Percentiles rank a stretch among this genome's conserved stretches.
phyloP scores from a whole-genome alignment of 176 grass and related monocot genomes.

The barley (Hordeum vulgare) region DNA sequence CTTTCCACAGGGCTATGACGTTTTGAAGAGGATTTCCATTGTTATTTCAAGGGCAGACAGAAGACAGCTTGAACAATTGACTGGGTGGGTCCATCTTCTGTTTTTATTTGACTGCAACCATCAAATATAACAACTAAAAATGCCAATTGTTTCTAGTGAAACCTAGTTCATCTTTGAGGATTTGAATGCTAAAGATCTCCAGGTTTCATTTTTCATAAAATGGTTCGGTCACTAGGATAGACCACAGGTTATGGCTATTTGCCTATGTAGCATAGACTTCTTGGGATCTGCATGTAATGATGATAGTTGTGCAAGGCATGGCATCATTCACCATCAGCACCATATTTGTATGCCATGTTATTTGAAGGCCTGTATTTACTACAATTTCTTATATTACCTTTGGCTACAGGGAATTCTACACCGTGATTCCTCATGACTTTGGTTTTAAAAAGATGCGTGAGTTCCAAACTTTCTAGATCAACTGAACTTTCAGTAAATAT shows the following conservation, averaged over 20 bases:
- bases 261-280: conserved; percentile 8
- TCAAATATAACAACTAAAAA: not conserved
- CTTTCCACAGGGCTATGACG: conserved; percentile 76
- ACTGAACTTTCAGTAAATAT: not conserved
- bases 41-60: conserved; percentile 57
- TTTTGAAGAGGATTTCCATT: conserved; percentile 81
- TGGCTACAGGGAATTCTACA: conserved; percentile 52
- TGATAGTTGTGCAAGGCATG: not conserved
- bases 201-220: not conserved
- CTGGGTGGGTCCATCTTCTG: conserved; percentile 44
- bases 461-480: conserved; percentile 35
- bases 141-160: not conserved
- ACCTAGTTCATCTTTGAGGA: not conserved
- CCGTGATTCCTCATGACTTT: conserved; percentile 97
- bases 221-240: not conserved
- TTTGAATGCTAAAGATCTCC: not conserved
- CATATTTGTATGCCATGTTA: not conserved
- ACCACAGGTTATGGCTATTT: not conserved
- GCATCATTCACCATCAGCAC: not conserved
- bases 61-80: conserved; percentile 81
- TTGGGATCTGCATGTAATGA: not conserved
- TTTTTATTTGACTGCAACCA: conserved; percentile 1
- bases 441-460: conserved; percentile 91
- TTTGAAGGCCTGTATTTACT: not conserved
- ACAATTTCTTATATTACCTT: conserved; percentile 6